A percentile compares a stretch with the other conserved stretches of the same genome.
These are phyloP conservation scores for Singerocomus inundabilis DNA, from an alignment of 1,284 basidiomycete genomes.

Conservation along the genomic window DNA sequence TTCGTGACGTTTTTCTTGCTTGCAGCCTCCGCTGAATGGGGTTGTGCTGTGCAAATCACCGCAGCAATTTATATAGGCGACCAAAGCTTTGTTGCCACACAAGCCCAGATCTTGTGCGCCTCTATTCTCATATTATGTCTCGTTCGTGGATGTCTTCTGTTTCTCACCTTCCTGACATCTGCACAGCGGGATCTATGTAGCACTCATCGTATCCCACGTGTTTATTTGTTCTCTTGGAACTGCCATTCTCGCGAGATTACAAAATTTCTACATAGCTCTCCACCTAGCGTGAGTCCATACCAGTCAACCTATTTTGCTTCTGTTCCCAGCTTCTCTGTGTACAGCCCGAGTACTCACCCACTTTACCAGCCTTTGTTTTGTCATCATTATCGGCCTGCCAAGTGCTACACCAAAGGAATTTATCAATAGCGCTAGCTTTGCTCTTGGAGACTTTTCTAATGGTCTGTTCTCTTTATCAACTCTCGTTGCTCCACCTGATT, in stretches of 20 bases:
- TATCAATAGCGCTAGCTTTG: constrained; percentile 66
- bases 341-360: background rate
- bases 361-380: constrained; percentile 58
- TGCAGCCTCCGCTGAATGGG: constrained; percentile 77
- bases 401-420: constrained; percentile 65
- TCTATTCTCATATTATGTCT: constrained; percentile 20
- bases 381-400: constrained; percentile 75
- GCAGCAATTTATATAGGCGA: constrained; percentile 63
- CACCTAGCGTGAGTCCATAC: constrained; percentile 53
- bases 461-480: constrained; percentile 35
- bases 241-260: constrained; percentile 64
- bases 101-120: constrained; percentile 58
- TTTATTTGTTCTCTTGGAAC: constrained; percentile 69
- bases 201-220: constrained; percentile 56
- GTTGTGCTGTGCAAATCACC: constrained; percentile 67
- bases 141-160: constrained; percentile 23
- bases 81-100: constrained; percentile 50
- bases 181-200: constrained; percentile 59
- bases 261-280: constrained; percentile 67
- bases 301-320: no score
- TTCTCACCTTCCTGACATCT: background rate
- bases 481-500: constrained; percentile 4
- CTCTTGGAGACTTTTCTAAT: constrained; percentile 59
- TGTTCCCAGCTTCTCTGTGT: background rate
- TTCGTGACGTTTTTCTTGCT: background rate